Base-by-base conservation (phyloP, 106 monocot species). In the Dioscorea zingiberensis region DNA sequence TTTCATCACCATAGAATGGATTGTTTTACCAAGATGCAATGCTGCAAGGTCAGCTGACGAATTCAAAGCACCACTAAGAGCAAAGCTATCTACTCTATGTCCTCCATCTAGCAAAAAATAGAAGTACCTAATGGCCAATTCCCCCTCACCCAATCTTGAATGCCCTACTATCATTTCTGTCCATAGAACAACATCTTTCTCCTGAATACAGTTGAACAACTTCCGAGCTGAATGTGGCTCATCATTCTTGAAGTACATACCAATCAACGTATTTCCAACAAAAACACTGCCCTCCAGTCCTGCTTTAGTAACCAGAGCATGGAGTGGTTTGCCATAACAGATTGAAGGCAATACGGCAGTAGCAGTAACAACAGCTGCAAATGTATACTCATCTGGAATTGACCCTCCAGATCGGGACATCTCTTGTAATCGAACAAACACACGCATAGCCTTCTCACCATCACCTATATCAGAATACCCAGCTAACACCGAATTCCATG, bases 111-210 rank as follows among this genome's bases (percentile, higher is more conserved):
- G 71, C 90, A 95, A 91, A 27, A 26, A 38, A 29, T 60, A 48
- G 49, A 95, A 87, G 66, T 91, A 87, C 14, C 32, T 62, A 19
- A 88, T 65, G 1, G 91, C 73, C 46, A 71, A 38, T 73, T 91
- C 91, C 44, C 78, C 80, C 69, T 85, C 85, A 12, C 77, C 78
- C 28, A 77, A 57, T 58, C 74, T 81, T 54, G 87, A 85, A 74
- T 88, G 74, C 3, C 91, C 95, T 47, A 74, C 81, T 60, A 95
- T 81, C 91, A 95, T 95, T 63, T 77, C 83, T 0, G 91, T 95
- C 88, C 95, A 95, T 9, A 86, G 61, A 21, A 83, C 71, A 15
- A 63, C 79, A 82, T 95, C 91, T 70, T 77, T 81, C 60, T 69
- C 32, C 16, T 48, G 62, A 45, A 88, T 70, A 47, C 24, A 74